Percentiles rank a stretch among this genome's conserved stretches.
These are phyloP conservation scores for Tolypocladium tropicale DNA, from an alignment of 2,329 filamentous ascomycete species.

Conservation along the genomic window DNA sequence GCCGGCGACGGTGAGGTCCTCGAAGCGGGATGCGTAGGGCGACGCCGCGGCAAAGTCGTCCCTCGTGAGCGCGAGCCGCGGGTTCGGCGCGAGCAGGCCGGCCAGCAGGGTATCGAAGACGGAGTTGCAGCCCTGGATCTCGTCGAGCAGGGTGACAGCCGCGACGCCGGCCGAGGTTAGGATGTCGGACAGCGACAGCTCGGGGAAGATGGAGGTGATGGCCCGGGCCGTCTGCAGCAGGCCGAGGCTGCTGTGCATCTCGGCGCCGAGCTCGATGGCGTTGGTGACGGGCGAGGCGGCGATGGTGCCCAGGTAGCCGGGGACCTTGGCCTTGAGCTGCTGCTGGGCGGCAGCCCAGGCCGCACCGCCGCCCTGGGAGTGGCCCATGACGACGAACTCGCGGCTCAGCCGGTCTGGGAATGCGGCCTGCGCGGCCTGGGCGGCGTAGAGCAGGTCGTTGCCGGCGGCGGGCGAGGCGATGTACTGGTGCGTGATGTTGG, in stretches of 20 bases:
- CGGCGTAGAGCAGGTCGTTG: conserved; percentile 31
- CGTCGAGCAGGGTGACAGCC: conserved; percentile 5
- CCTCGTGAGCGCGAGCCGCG: background rate
- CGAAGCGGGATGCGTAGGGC: conserved; percentile 11
- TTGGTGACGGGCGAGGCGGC: conserved; percentile 18
- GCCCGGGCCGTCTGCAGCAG: conserved; percentile 5
- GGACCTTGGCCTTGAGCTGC: conserved; percentile 16
- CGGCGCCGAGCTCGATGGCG: conserved; percentile 7
- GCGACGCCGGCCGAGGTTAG: conserved; percentile 4
- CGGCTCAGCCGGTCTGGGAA: conserved; percentile 23
- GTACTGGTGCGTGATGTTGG: conserved; percentile 28
- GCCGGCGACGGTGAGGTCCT: conserved; percentile 15
- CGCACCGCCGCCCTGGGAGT: conserved; percentile 34
- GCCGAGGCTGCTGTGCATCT: conserved; percentile 1
- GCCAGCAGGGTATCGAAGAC: conserved; percentile 1
- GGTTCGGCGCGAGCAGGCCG: background rate
- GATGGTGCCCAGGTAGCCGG: conserved; percentile 26
- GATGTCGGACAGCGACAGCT: conserved; percentile 7
- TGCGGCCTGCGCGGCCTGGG: conserved; percentile 28
- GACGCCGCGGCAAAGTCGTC: conserved; percentile 10
- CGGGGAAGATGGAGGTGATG: conserved; percentile 6
- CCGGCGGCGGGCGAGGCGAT: conserved; percentile 25
- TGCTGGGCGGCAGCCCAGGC: conserved; percentile 25
- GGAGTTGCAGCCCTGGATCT: conserved; percentile 8
- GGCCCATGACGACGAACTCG: conserved; percentile 33